Conservation (phyloP, 345 rosid genomes). For the Euphorbia peplus region DNA sequence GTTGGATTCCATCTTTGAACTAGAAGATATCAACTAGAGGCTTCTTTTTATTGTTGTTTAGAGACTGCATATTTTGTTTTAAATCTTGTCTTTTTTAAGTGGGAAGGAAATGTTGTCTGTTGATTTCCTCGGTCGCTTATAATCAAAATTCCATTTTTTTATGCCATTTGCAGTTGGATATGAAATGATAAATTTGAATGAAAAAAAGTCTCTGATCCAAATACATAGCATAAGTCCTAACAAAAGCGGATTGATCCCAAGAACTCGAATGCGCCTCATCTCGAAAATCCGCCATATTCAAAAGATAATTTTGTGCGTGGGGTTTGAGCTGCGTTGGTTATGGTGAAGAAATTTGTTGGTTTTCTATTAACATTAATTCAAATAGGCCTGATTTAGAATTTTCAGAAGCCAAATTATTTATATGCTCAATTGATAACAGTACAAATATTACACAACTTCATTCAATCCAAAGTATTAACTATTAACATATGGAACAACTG, state of each 20-base stretch:
- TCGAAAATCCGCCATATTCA: constrained; percentile 78
- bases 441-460: too few relatives aligned
- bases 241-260: constrained; percentile 87
- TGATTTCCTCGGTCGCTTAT: not conserved
- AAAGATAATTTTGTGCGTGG: constrained; percentile 10
- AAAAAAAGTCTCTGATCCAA: too few relatives aligned
- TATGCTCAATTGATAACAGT: too few relatives aligned
- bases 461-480: too few relatives aligned
- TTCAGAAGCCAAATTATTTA: too few relatives aligned
- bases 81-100: constrained; percentile 16
- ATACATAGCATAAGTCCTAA: constrained; percentile 68
- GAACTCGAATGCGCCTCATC: constrained; percentile 95
- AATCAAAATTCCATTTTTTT: not conserved
- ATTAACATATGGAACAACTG: too few relatives aligned
- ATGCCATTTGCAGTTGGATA: not conserved
- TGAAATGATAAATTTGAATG: not conserved
- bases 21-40: constrained; percentile 15
- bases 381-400: too few relatives aligned
- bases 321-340: too few relatives aligned
- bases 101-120: constrained; percentile 2
- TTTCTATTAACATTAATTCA: too few relatives aligned
- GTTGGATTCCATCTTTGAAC: not conserved
- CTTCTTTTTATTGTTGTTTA: constrained; percentile 8
- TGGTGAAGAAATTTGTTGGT: too few relatives aligned
- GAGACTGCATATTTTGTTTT: not conserved